Conservation (phyloP, 1,284 basidiomycete species). For the Moesziomyces parantarcticus region DNA sequence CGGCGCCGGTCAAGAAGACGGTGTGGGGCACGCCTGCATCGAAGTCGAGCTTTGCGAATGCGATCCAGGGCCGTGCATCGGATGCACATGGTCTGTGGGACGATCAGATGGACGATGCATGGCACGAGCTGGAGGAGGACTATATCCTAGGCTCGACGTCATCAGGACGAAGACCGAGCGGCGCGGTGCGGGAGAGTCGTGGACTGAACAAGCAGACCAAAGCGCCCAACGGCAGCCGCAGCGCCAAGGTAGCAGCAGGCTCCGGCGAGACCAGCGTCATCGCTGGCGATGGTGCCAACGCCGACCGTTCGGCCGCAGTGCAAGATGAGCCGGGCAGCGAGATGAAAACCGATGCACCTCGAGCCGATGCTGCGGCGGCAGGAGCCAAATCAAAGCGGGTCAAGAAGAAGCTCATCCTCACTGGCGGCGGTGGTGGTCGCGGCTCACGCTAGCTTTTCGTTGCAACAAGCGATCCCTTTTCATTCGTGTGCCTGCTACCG, state of each 20-base stretch:
- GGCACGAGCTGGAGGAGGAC: slow-evolving; percentile 64
- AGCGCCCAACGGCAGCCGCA: slow-evolving; percentile 5
- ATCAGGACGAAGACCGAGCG: slow-evolving; percentile 31
- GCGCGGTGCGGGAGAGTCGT: slow-evolving; percentile 25
- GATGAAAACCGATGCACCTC: background rate
- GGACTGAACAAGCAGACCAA: slow-evolving; percentile 39
- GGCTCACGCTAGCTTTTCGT: slow-evolving; percentile 22
- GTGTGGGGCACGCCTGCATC: slow-evolving; percentile 66
- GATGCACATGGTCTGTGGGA: slow-evolving; percentile 40
- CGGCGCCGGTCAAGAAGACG: slow-evolving; percentile 45
- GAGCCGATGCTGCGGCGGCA: background rate
- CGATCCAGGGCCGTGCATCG: slow-evolving; percentile 32
- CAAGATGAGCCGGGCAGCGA: slow-evolving; percentile 12
- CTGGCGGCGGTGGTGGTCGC: slow-evolving; percentile 55
- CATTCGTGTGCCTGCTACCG: too few species aligned
- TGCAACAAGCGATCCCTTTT: background rate
- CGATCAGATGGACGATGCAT: slow-evolving; percentile 62
- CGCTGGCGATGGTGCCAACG: background rate
- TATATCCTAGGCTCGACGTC: slow-evolving; percentile 53
- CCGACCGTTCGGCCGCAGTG: background rate
- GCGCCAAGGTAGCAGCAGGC: slow-evolving; percentile 4
- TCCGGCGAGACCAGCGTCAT: background rate
- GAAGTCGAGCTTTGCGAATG: slow-evolving; percentile 41
- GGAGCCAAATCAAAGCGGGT: slow-evolving; percentile 36
- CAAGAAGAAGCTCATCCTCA: slow-evolving; percentile 65